Percentiles rank a stretch among this genome's conserved stretches.
Evolutionary conservation across 2,329 filamentous ascomycete species (phyloP).

Genomic region (Periconia macrospinosa): DNA sequence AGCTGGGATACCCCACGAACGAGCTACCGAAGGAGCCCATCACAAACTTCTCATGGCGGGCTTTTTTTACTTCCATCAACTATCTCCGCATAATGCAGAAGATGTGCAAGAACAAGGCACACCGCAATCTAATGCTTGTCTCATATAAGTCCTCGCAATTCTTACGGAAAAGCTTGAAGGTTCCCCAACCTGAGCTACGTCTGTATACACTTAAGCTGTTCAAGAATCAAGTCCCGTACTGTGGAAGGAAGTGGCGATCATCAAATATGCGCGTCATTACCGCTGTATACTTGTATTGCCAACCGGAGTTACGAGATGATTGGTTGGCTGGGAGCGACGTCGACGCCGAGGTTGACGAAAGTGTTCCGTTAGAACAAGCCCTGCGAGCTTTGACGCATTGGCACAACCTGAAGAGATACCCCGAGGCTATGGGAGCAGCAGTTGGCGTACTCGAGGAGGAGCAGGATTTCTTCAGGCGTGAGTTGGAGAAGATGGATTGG

Average conservation of each 20-base stretch:
- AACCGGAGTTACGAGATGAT: constrained; percentile 89
- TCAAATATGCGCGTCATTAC: constrained; percentile 99
- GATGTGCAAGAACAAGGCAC: constrained; percentile 92
- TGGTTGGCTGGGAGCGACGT: constrained; percentile 92
- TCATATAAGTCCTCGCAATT: constrained; percentile 95
- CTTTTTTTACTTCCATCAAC: constrained; percentile 94
- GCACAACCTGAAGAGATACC: constrained; percentile 84
- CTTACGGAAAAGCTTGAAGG: constrained; percentile 85
- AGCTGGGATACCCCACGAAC: constrained; percentile 78
- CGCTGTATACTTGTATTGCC: constrained; percentile 89
- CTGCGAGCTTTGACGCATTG: constrained; percentile 88
- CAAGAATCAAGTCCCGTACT: constrained; percentile 98
- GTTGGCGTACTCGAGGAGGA: constrained; percentile 47
- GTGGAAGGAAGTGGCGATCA: constrained; percentile 96
- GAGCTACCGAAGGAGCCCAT: constrained; percentile 75
- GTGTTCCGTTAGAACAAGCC: constrained; percentile 87
- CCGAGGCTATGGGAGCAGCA: constrained; percentile 68
- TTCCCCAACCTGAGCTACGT: constrained; percentile 83
- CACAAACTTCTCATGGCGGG: constrained; percentile 87
- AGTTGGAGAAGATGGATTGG: constrained; percentile 55
- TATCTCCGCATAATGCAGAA: constrained; percentile 96
- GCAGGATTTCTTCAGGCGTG: constrained; percentile 52
- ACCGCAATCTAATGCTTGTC: constrained; percentile 89
- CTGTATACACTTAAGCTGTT: constrained; percentile 97
- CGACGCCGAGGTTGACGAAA: constrained; percentile 91